A percentile compares a stretch with the other conserved stretches of the same genome.
phyloP scores from a whole-genome alignment of 2,329 filamentous ascomycete species.

The Tolypocladium tropicale region DNA sequence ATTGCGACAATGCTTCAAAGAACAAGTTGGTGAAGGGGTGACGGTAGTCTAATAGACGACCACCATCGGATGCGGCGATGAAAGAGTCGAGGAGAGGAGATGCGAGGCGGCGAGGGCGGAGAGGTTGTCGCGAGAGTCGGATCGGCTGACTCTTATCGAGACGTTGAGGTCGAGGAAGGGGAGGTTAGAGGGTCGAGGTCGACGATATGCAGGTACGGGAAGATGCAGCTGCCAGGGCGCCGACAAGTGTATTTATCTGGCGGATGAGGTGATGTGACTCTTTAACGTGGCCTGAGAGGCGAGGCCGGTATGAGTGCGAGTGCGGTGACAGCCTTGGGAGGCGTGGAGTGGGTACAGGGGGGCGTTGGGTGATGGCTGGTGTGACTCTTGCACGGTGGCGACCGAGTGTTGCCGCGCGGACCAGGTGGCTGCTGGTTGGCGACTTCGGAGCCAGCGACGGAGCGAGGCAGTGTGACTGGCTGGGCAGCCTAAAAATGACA shows the following conservation, averaged over 20 bases:
- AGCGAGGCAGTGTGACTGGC: conserved; percentile 13
- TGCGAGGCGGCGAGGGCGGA: background rate
- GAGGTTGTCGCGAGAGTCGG: background rate
- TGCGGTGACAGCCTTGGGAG: conserved; percentile 12
- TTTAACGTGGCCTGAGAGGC: conserved; percentile 23
- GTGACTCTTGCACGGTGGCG: conserved; percentile 28
- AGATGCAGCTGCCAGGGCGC: conserved; percentile 10
- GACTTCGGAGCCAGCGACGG: conserved; percentile 23
- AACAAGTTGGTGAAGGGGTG: conserved; percentile 10
- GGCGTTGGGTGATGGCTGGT: conserved; percentile 12
- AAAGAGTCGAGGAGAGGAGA: background rate
- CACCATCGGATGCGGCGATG: conserved; percentile 1
- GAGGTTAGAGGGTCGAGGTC: conserved; percentile 2
- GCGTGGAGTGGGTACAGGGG: conserved; percentile 14
- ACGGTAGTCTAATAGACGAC: conserved; percentile 13
- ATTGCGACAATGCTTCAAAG: conserved; percentile 36
- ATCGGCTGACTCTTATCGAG: background rate
- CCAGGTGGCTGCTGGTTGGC: conserved; percentile 22
- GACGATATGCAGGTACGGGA: conserved; percentile 20
- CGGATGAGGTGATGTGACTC: conserved; percentile 21
- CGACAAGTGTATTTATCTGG: conserved; percentile 19
- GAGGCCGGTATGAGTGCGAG: conserved; percentile 10
- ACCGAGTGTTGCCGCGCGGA: conserved; percentile 20
- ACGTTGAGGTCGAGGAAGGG: too few relatives aligned
- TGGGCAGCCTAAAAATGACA: conserved; percentile 1